Conservation (phyloP, 169 alveolate species). For the Plasmodium chabaudi region DNA sequence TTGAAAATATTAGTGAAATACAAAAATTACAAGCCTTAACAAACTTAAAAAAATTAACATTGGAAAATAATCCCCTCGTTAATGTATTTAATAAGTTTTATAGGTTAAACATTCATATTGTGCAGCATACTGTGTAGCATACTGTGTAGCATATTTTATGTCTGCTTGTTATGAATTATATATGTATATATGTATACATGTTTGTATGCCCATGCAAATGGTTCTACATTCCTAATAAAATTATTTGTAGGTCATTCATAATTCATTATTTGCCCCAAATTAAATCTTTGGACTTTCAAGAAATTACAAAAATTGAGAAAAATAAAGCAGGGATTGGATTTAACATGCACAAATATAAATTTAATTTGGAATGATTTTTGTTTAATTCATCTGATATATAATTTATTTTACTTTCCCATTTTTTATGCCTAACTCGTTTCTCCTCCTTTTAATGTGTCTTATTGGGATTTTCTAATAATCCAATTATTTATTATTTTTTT, state of each 20-base stretch:
- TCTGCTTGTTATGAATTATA: background rate
- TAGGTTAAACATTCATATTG: conserved; percentile 19
- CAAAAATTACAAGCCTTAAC: conserved; percentile 26
- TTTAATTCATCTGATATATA: background rate
- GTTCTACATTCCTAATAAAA: too few relatives aligned
- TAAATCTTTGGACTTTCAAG: conserved; percentile 70
- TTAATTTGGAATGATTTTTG: conserved; percentile 33
- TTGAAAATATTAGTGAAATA: conserved; percentile 28
- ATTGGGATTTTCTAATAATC: background rate
- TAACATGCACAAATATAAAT: conserved; percentile 68
- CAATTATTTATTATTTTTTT: too few relatives aligned
- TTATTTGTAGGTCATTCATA: conserved; percentile 25
- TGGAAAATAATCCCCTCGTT: conserved; percentile 60
- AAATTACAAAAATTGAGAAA: conserved; percentile 53
- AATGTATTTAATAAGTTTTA: conserved; percentile 37
- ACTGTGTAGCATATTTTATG: too few relatives aligned
- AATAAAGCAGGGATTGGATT: conserved; percentile 64
- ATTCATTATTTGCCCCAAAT: conserved; percentile 74
- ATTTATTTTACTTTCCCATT: background rate
- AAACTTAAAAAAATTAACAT: conserved; percentile 47
- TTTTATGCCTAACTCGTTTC: background rate
- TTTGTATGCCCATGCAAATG: background rate
- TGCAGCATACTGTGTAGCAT: too few relatives aligned
- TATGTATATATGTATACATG: background rate
- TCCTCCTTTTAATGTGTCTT: background rate